Evolutionary conservation across 106 monocot species (phyloP).

Genomic region (Ottelia alismoides): DNA sequence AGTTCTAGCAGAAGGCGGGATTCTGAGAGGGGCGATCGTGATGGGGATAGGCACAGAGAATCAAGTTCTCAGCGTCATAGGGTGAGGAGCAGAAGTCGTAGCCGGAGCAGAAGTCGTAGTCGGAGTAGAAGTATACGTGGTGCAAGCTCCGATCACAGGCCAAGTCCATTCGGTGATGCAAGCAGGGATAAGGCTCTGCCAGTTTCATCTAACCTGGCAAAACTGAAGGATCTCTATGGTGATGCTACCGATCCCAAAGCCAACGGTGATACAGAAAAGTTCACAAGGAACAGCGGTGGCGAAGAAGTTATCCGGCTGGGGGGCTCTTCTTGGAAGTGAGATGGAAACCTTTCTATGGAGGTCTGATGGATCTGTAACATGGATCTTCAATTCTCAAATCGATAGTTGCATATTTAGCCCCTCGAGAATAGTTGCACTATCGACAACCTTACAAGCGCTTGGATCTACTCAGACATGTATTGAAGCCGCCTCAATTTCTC

Average conservation of each 20-base stretch:
- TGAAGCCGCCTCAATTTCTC: no score
- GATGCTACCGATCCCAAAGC: slow-evolving; percentile 37
- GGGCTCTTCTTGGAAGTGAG: slow-evolving; percentile 61
- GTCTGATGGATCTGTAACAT: no score
- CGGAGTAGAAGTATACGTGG: slow-evolving; percentile 21
- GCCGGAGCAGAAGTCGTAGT: slow-evolving; percentile 43
- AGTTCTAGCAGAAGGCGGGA: slow-evolving; percentile 22
- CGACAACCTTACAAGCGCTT: no score
- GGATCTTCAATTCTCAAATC: no score
- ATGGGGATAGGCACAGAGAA: slow-evolving; percentile 11
- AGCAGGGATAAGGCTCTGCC: slow-evolving; percentile 31
- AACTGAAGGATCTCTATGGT: slow-evolving; percentile 87
- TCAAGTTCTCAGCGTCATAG: no score
- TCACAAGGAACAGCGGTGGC: slow-evolving; percentile 31
- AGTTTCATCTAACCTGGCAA: slow-evolving; percentile 53
- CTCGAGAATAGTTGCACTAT: no score
- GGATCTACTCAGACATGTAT: no score
- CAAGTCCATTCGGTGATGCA: slow-evolving; percentile 40
- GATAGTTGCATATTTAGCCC: no score
- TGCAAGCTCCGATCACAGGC: slow-evolving; percentile 9
- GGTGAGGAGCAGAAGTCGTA: slow-evolving; percentile 25
- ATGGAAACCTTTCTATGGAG: no score
- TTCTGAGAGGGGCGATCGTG: slow-evolving; percentile 21
- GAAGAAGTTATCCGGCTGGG: slow-evolving; percentile 81
- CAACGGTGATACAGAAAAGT: slow-evolving; percentile 20